Evolutionary conservation across 129 eudicot species (phyloP).

Genomic region (Lactuca saligna): DNA sequence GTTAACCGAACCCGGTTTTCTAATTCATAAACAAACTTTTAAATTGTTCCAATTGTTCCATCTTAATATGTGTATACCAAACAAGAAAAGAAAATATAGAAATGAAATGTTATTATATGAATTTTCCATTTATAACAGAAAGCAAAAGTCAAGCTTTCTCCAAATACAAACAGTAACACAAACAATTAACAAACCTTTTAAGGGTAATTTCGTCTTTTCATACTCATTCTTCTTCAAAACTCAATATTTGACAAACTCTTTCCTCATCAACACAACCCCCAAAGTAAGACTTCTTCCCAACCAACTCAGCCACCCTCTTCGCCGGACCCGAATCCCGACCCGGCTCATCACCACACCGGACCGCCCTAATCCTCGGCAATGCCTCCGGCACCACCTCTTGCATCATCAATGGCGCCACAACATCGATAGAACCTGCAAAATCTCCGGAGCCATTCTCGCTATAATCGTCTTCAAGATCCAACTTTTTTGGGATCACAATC

Average conservation of each 20-base stretch:
- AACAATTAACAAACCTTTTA: constrained; percentile 7
- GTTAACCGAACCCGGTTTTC: no score
- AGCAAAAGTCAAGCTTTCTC: constrained; percentile 49
- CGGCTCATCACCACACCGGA: constrained; percentile 44
- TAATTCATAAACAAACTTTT: no score
- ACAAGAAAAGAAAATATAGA: not conserved
- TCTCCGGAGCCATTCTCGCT: constrained; percentile 13
- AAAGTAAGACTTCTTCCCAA: constrained; percentile 71
- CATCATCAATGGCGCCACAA: constrained; percentile 2
- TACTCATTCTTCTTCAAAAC: constrained; percentile 54
- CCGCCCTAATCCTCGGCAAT: constrained; percentile 47
- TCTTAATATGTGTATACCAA: not conserved
- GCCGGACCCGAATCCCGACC: constrained; percentile 89
- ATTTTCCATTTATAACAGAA: constrained; percentile 35
- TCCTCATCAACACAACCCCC: constrained; percentile 42
- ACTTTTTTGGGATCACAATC: constrained; percentile 45
- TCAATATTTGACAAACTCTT: constrained; percentile 55
- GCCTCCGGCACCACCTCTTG: constrained; percentile 7
- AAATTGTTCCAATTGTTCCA: no score
- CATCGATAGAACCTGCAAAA: constrained; percentile 4
- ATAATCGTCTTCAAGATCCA: constrained; percentile 36
- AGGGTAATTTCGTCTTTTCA: constrained; percentile 34
- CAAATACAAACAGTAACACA: constrained; percentile 23
- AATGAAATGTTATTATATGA: constrained; percentile 10
- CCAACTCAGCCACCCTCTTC: constrained; percentile 68